Evolutionary conservation across 169 alveolate genomes (phyloP), one percentile per base, ranked within the genome.

Genomic region (Eimeria brunetti): DNA sequence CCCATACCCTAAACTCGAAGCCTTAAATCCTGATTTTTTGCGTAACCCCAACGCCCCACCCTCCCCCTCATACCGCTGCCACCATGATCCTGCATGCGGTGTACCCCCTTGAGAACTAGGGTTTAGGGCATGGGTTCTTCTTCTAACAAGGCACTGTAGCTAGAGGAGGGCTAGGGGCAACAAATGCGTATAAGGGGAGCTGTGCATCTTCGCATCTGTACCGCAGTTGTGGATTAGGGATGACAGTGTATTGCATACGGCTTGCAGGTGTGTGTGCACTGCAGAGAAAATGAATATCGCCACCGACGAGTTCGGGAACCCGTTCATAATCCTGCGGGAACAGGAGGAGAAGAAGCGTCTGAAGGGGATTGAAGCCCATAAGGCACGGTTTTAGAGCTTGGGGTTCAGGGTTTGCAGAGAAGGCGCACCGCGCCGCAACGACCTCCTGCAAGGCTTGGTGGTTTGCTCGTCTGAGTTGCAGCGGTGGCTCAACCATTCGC

Each of bases 261-360:
- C 46, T 51, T 80, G 83, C 51, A 24, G 62, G 41, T 88, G 94
- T 89, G 69, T 89, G 95, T 71, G 6, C 62, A 22, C 67, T 58
- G 24, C 91, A 84, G 91, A 30, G 91, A 84, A 94, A 85, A 96
- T 96, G 97, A 96, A 88, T 30, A 76, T 99, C 93, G 99, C 99
- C 89, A 98, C 99, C 49, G 99, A 99, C 97, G 99, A 99, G 96
- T 99, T 97, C 97, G 99, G 99, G 44, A 98, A 99, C 94, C 99
- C 99, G 81, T 99, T 99, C 97, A 99, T 99, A 51, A 98, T 99
- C 75, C 97, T 99, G 94, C 98, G 99, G 95, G 99, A 99, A 94
- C 99, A 99, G 98, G 98, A 98, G 44, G 98, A 98, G 96, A 99
- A 99, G 97, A 98, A 99, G 97, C 97, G 99, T 95, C 96, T 99